Conservation (phyloP, 192 early-diverging fungal species). For the Rhizoclosmatium globosum region DNA sequence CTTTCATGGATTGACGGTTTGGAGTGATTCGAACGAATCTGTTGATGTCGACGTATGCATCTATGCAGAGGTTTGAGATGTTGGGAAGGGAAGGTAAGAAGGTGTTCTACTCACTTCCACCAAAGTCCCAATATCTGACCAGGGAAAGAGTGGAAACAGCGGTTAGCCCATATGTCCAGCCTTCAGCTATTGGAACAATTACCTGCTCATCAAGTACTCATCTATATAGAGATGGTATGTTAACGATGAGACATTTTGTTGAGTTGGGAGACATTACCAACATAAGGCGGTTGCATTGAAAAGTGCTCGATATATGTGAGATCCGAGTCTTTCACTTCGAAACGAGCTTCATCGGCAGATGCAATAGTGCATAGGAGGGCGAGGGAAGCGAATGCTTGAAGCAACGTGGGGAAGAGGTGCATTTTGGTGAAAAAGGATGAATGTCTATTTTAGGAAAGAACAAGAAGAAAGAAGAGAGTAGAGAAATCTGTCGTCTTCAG, state of each 20-base stretch:
- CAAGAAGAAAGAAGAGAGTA: background rate
- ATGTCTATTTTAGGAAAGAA: too few species aligned
- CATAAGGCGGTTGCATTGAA: constrained; percentile 18
- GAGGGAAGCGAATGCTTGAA: background rate
- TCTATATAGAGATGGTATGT: background rate
- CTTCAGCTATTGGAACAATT: background rate
- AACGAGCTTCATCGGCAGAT: background rate
- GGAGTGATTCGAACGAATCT: constrained; percentile 85
- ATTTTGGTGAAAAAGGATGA: constrained; percentile 22
- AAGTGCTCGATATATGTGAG: constrained; percentile 28
- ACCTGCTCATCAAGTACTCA: constrained; percentile 37
- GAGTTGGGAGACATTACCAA: constrained; percentile 24
- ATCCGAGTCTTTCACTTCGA: constrained; percentile 29
- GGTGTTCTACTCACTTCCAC: constrained; percentile 60
- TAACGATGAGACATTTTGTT: background rate
- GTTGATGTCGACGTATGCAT: constrained; percentile 89
- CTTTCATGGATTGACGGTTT: constrained; percentile 79
- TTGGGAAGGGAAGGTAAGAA: background rate
- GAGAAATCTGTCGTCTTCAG: too few species aligned
- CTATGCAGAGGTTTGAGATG: constrained; percentile 38
- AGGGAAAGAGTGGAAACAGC: background rate
- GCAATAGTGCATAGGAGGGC: background rate
- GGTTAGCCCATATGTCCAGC: background rate
- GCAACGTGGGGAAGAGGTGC: background rate
- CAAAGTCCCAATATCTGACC: constrained; percentile 92